phyloP scores from a whole-genome alignment of 2,329 filamentous ascomycete species.

The Colletotrichum lupini region DNA sequence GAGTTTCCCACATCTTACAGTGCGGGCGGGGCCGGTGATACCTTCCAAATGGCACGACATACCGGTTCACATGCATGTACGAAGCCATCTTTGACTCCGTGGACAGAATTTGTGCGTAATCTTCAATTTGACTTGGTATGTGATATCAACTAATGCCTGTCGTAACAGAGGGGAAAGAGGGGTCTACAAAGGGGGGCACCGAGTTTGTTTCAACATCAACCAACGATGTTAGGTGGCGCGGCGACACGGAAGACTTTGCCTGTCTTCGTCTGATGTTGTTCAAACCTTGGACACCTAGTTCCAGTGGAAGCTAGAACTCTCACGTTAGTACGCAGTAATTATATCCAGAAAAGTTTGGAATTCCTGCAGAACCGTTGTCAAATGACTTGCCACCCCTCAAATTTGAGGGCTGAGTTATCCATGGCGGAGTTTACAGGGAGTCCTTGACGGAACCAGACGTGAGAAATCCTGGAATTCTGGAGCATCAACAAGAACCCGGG shows the following conservation, averaged over 20 bases:
- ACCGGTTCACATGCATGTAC: background rate
- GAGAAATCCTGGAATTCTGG: too few relatives aligned
- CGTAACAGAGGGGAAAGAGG: background rate
- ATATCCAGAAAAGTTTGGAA: background rate
- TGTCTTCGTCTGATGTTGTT: background rate
- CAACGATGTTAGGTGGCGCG: background rate
- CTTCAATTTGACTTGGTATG: too few relatives aligned
- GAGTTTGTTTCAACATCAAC: slow-evolving; percentile 29
- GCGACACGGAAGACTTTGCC: background rate
- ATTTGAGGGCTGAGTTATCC: background rate
- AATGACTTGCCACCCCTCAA: background rate
- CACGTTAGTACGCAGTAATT: too few relatives aligned
- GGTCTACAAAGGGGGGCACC: background rate
- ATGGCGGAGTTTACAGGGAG: background rate
- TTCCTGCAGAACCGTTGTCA: background rate
- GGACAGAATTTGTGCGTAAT: background rate
- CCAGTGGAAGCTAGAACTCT: background rate
- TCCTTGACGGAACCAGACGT: too few relatives aligned
- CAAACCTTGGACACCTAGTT: background rate
- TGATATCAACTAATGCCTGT: background rate
- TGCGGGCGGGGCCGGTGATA: background rate
- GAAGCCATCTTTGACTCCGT: background rate
- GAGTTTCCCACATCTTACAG: background rate
- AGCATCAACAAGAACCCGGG: too few relatives aligned
- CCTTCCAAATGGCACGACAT: background rate